A percentile compares a stretch with the other conserved stretches of the same genome.
Evolutionary conservation across 345 rosid genomes (phyloP).

Genomic region (Brassica incana): DNA sequence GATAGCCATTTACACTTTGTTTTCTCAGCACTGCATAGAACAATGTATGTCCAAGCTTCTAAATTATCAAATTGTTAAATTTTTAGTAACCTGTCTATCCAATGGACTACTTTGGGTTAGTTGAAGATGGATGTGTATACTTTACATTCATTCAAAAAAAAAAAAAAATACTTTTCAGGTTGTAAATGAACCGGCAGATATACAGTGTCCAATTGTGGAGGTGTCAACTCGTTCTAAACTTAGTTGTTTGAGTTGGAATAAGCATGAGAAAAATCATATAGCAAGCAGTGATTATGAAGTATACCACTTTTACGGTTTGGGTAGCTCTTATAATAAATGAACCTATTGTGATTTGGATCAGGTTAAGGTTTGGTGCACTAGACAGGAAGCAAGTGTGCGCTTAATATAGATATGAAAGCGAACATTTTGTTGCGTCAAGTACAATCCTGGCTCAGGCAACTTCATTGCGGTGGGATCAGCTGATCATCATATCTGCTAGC

Average conservation of each 20-base stretch:
- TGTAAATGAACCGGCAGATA: conserved; percentile 72
- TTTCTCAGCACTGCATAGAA: conserved; percentile 1
- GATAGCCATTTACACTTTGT: conserved; percentile 10
- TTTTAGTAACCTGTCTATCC: background rate
- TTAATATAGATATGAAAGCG: conserved; percentile 96
- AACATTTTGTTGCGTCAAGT: conserved; percentile 98
- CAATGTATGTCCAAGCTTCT: conserved; percentile 8
- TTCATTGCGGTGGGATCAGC: conserved; percentile 95
- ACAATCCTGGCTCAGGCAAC: conserved; percentile 85
- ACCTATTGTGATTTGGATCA: conserved; percentile 32
- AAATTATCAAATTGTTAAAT: background rate
- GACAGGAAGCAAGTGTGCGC: conserved; percentile 89
- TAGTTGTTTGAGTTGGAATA: conserved; percentile 99
- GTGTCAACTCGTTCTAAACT: conserved; percentile 96
- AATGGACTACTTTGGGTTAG: background rate
- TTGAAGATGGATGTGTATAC: conserved; percentile 19
- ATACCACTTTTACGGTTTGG: too few relatives aligned
- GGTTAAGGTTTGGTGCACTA: conserved; percentile 99
- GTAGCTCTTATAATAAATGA: too few relatives aligned
- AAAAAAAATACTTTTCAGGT: conserved; percentile 50
- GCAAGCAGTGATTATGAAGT: conserved; percentile 91
- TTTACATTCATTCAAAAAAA: too few relatives aligned
- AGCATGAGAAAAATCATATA: conserved; percentile 81
- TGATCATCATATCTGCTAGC: conserved; percentile 87
- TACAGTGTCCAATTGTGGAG: conserved; percentile 88